A percentile compares a stretch with the other conserved stretches of the same genome.
Evolutionary conservation across 1,284 basidiomycete genomes (phyloP).

Genomic region (Heliocybe sulcata): DNA sequence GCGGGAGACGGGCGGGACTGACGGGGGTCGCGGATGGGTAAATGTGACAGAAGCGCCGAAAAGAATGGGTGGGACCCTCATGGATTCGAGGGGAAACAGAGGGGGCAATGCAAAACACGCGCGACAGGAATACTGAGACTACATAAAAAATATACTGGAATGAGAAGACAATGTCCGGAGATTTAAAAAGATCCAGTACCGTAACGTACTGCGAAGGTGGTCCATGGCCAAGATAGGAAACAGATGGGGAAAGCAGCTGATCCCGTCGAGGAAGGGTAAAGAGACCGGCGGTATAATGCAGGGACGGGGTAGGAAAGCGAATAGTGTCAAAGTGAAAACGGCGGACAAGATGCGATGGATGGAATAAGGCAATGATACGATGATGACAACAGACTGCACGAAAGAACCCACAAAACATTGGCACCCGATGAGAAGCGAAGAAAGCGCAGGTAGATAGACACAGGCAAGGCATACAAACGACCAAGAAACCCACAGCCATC

Average conservation of each 20-base stretch:
- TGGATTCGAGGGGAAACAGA: neutral
- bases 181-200: slow-evolving; percentile 1
- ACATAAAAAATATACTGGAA: neutral
- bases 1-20: neutral
- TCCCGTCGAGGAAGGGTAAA: neutral
- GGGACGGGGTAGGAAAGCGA: neutral
- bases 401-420: slow-evolving; percentile 9
- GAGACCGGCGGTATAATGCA: slow-evolving; percentile 1
- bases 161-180: neutral
- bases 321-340: neutral
- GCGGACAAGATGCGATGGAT: neutral
- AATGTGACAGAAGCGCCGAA: slow-evolving; percentile 1
- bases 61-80: neutral
- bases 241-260: neutral
- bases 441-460: slow-evolving; percentile 6
- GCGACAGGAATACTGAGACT: neutral
- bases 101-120: neutral
- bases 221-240: neutral
- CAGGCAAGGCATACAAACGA: slow-evolving; percentile 18
- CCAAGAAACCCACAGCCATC: slow-evolving; percentile 1
- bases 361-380: slow-evolving; percentile 7
- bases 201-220: neutral
- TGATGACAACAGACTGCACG: slow-evolving; percentile 8
- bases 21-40: neutral
- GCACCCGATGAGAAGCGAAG: slow-evolving; percentile 11